Conservation (phyloP, 345 rosid species). For the Gossypium herbaceum region DNA sequence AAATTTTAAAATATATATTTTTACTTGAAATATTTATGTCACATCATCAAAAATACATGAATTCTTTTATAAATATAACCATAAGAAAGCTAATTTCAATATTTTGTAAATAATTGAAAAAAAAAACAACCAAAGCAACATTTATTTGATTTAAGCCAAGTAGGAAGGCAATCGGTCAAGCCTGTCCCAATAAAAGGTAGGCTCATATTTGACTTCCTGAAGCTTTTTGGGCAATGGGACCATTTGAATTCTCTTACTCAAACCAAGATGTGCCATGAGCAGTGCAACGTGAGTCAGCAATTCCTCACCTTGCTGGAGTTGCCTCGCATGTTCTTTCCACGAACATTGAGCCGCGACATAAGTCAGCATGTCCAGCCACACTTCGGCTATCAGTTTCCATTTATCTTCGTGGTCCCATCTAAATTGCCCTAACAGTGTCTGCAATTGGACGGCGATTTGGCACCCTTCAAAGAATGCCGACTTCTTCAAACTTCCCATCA, state of each 20-base stretch:
- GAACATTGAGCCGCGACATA: conserved; percentile 22
- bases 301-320: conserved; percentile 25
- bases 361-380: conserved; percentile 28
- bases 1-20: no score
- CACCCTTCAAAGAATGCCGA: conserved; percentile 18
- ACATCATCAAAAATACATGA: no score
- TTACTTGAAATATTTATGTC: no score
- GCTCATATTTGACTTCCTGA: not conserved
- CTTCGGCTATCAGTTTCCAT: conserved; percentile 22
- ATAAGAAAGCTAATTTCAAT: no score
- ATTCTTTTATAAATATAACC: no score
- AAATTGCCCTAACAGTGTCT: not conserved
- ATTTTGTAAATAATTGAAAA: no score
- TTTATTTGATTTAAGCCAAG: not conserved
- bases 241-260: not conserved
- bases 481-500: conserved; percentile 1
- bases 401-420: not conserved
- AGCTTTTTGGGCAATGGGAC: not conserved
- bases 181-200: not conserved
- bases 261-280: conserved; percentile 24
- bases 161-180: not conserved
- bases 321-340: conserved; percentile 25
- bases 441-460: conserved; percentile 7
- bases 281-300: conserved; percentile 26
- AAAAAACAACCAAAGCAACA: no score